Conservation (phyloP, 257 asterid species). For the Penstemon eatonii region DNA sequence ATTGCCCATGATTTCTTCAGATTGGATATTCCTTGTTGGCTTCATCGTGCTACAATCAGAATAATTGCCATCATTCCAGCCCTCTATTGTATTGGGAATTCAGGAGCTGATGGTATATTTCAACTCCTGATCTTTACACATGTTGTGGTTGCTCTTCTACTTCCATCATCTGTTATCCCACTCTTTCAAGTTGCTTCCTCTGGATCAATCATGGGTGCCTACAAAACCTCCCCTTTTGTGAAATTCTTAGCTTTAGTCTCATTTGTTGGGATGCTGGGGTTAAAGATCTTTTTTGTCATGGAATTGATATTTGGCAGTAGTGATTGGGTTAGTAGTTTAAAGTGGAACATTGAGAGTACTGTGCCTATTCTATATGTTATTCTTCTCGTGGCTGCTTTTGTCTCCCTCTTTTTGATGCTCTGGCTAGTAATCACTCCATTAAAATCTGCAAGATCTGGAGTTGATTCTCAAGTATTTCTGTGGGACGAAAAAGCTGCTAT, state of each 20-base stretch:
- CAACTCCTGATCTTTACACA: conserved; percentile 78
- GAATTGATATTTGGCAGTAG: conserved; percentile 89
- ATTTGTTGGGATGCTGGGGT: conserved; percentile 70
- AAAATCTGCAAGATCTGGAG: conserved; percentile 67
- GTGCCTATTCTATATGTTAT: conserved; percentile 62
- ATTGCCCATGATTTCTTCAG: conserved; percentile 57
- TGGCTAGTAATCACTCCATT: conserved; percentile 88
- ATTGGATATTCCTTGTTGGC: conserved; percentile 89
- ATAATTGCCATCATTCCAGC: conserved; percentile 78
- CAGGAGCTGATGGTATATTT: conserved; percentile 92
- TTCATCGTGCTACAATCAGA: conserved; percentile 86
- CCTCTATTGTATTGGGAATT: conserved; percentile 74
- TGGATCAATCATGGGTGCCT: conserved; percentile 73
- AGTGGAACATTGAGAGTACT: conserved; percentile 65
- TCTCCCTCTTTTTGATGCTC: conserved; percentile 70
- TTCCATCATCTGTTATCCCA: conserved; percentile 92
- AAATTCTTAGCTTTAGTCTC: conserved; percentile 62
- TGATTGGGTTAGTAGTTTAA: conserved; percentile 85
- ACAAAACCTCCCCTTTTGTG: conserved; percentile 53
- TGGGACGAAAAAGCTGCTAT: conserved; percentile 40
- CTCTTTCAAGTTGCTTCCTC: conserved; percentile 87
- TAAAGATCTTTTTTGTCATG: conserved; percentile 65
- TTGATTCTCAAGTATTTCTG: conserved; percentile 45
- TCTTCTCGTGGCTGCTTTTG: conserved; percentile 59
- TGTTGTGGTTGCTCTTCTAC: conserved; percentile 81